Conservation (phyloP, 2,329 filamentous ascomycete genomes). For the Clarireedia hainanense region DNA sequence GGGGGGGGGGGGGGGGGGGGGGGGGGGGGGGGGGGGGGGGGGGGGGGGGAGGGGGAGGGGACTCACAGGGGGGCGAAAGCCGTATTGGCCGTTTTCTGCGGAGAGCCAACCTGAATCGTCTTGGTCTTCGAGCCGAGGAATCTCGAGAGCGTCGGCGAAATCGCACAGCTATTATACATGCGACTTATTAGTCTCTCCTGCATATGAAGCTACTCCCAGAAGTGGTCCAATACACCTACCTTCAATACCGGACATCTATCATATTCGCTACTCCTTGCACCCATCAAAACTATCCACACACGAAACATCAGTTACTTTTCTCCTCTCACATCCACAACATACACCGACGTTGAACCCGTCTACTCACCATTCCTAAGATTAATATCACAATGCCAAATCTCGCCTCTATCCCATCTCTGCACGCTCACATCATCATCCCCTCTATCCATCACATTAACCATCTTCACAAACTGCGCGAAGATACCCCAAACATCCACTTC, state of each 20-base stretch:
- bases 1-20: too few relatives aligned
- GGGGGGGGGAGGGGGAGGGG: neutral
- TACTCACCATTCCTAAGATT: slow-evolving; percentile 1
- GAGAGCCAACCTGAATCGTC: neutral
- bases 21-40: too few relatives aligned
- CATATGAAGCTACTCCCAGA: neutral
- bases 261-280: neutral
- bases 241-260: neutral
- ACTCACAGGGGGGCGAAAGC: neutral
- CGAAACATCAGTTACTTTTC: too few relatives aligned
- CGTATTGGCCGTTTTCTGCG: neutral
- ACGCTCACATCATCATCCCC: neutral
- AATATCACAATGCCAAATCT: slow-evolving; percentile 4
- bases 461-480: neutral
- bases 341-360: neutral
- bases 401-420: neutral
- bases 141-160: neutral
- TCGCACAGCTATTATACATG: neutral
- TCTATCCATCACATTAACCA: neutral
- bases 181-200: neutral
- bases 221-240: neutral
- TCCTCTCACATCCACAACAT: too few relatives aligned
- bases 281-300: slow-evolving; percentile 1
- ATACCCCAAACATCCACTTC: slow-evolving; percentile 1
- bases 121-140: neutral